These are phyloP conservation scores for Sanghuangporus baumii DNA, from an alignment of 1,284 basidiomycete genomes.

Conservation along the genomic window DNA sequence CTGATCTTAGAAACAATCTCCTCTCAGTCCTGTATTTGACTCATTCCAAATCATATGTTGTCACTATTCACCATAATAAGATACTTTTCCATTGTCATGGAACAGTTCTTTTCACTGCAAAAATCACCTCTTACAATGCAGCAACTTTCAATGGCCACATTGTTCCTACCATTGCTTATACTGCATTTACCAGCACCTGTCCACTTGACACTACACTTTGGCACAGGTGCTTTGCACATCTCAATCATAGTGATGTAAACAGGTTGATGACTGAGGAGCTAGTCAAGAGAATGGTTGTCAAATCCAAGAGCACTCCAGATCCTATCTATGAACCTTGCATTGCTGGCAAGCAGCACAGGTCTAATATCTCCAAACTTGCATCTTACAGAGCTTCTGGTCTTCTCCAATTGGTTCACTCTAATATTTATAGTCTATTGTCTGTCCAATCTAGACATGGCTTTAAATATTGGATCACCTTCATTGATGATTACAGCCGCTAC, in stretches of 20 bases:
- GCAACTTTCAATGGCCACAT: constrained; percentile 9
- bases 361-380: constrained; percentile 9
- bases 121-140: constrained; percentile 18
- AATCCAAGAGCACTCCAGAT: constrained; percentile 1
- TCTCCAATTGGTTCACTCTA: too few relatives aligned
- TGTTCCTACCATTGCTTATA: neutral
- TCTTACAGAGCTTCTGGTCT: too few relatives aligned
- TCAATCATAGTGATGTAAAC: neutral
- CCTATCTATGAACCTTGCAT: constrained; percentile 21
- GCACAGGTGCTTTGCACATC: too few relatives aligned
- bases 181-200: neutral
- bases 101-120: constrained; percentile 14
- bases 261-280: constrained; percentile 2
- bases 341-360: constrained; percentile 18
- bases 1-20: too few relatives aligned
- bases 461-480: too few relatives aligned
- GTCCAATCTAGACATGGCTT: too few relatives aligned
- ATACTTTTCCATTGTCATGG: neutral
- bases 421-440: too few relatives aligned
- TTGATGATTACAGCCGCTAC: too few relatives aligned
- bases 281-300: constrained; percentile 19
- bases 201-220: too few relatives aligned
- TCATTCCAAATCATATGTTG: constrained; percentile 21
- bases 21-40: too few relatives aligned
- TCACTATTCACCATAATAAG: neutral